Evolutionary conservation across 768 basidiomycete genomes (phyloP), one percentile per base, ranked within the genome.

Genomic region (Mycena galopus): DNA sequence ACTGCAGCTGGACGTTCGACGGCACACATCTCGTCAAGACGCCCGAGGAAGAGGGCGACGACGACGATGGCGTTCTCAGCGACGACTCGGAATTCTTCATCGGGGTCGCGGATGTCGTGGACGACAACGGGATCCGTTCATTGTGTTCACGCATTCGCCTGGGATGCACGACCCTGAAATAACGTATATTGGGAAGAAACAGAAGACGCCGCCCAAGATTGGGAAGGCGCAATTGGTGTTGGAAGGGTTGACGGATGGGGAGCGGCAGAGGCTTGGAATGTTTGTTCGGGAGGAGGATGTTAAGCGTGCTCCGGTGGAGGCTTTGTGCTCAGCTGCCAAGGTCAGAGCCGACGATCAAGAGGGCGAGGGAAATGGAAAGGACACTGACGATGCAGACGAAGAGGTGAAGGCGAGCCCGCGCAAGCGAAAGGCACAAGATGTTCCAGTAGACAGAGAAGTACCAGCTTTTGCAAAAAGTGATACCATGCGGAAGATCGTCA

Each of bases 81-180:
- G n/a, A 37, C 10, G 23, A 23, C 0, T 69, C 67, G 37, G 19
- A 56, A 21, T 61, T 69, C 32, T 33, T 30, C 50, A 69, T 63
- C 32, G 10, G 12, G 21, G 61, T 69, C 30, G 42, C 50, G 3
- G 68, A 69, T n/a, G 53, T 57, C 12, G 14, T 62, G n/a, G 67
- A 69, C 55, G 60, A 69, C 42, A 62, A 69, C 37, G 59, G 68
- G 19, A 69, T 57, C 68, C 68, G 9, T 69, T 63, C 19, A 23
- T 69, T 17, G 19, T 47, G 17, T 69, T 69, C 55, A 64, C 60
- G 16, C 61, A 62, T 62, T 67, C 59, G 37, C 50, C 25, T 2
- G 55, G 56, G 19, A 51, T 58, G 39, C 39, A 51, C 12, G 68
- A 63, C 12, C 1, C 1, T 1, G 23, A 25, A 0, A 39, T 69